A percentile compares a stretch with the other conserved stretches of the same genome.
phyloP scores from a whole-genome alignment of 139 green algal genomes.

The Chlorella sp. region DNA sequence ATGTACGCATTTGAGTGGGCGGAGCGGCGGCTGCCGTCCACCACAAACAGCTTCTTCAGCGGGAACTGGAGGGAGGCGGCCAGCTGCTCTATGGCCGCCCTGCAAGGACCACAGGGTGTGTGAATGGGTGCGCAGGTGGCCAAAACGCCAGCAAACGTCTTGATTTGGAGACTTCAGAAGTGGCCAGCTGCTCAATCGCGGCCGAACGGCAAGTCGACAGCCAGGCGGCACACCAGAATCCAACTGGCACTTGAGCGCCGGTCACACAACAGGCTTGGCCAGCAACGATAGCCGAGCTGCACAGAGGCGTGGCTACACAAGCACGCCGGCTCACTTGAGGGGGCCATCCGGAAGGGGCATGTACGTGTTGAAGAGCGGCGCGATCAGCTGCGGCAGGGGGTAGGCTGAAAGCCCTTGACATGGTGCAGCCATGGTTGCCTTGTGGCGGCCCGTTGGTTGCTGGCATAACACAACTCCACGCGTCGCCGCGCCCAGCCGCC shows the following conservation, averaged over 20 bases:
- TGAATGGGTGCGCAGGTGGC: too few relatives aligned
- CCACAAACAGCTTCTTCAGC: conserved; percentile 81
- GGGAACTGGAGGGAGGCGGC: conserved; percentile 77
- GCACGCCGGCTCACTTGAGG: conserved; percentile 30
- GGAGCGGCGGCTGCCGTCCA: conserved; percentile 59
- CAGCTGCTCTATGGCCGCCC: conserved; percentile 72
- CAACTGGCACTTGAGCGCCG: background rate
- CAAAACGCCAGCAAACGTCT: too few relatives aligned
- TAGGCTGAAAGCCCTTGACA: too few relatives aligned
- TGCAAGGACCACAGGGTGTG: background rate
- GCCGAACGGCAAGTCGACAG: too few relatives aligned
- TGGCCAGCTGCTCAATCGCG: too few relatives aligned
- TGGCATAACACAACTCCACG: too few relatives aligned
- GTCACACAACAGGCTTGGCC: too few relatives aligned
- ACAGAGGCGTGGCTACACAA: background rate
- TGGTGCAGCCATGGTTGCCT: too few relatives aligned
- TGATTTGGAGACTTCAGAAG: too few relatives aligned
- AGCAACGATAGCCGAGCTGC: too few relatives aligned
- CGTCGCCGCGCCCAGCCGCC: too few relatives aligned
- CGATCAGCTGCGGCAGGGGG: conserved; percentile 45
- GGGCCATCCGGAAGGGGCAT: conserved; percentile 59
- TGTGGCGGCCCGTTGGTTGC: too few relatives aligned
- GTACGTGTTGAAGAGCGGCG: conserved; percentile 90
- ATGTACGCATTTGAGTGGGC: conserved; percentile 92
- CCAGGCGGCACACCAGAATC: background rate